Base-by-base conservation (phyloP, 108 stramenopile genomes). In the Skeletonema costatum region DNA sequence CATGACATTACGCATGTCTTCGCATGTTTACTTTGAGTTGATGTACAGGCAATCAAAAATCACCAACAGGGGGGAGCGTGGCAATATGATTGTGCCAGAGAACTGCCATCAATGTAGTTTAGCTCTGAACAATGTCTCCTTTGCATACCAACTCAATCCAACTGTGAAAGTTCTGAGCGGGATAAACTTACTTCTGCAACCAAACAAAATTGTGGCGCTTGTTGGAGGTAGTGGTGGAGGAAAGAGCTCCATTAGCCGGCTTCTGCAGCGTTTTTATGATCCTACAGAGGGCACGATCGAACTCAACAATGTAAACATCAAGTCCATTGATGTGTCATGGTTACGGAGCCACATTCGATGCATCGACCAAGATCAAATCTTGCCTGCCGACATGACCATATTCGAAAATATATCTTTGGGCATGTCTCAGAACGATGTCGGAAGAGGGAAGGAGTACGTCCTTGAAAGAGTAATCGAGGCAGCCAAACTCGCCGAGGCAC, bases 181-280 rank as follows among this genome's bases (percentile, higher is more conserved):
- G 21, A 67, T 93, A 60, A 42, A 75, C 19, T 74, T 76, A 56
- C 61, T 19, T 3, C 69, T 88, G 31, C 58, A 51, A 21, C 63
- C 78, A 10, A 70, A 73, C 31, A 78, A 85, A 66, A 87, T 92
- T 0, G 70, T 87, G 21, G 97, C 95, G 3, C 78, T 97, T 17
- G 92, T 93, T 30, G 97, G 97, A 9, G 63, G 76, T 13, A 76
- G 73, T 56, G 97, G 97, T 12, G 74, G 82, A 0, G 96, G 96
- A 14, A 97, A 97, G 84, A 72, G 71, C 31, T 96, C 93, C 13
- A 77, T 90, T 39, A 87, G 92, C n/a, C 58, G 84, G 9, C 73
- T 97, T 53, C 36, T 97, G 17, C 82, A 93, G 74, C 78, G 97
- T 35, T 95, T 95, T 79, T 97, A 97, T 75, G 93, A 95, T 64